Conservation (phyloP, 805 yeast species). For the Zygosaccharomyces kombuchaensis region DNA sequence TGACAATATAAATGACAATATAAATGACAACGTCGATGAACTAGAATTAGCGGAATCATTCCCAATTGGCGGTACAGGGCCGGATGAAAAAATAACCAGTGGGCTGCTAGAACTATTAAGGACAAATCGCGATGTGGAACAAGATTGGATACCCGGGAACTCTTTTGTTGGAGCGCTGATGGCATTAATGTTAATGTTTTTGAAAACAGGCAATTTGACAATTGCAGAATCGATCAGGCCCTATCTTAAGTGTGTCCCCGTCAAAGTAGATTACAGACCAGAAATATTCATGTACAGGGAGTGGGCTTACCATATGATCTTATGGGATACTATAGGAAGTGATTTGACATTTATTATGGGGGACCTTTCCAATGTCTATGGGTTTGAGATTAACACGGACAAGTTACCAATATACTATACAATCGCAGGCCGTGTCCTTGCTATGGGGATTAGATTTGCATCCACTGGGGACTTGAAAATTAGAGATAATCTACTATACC, state of each 20-base stretch:
- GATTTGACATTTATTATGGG: slow-evolving; percentile 30
- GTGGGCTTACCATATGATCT: slow-evolving; percentile 57
- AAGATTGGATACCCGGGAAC: slow-evolving; percentile 31
- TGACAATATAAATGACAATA: slow-evolving; percentile 34
- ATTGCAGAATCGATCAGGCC: slow-evolving; percentile 62
- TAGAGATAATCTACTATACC: slow-evolving; percentile 39
- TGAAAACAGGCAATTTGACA: slow-evolving; percentile 56
- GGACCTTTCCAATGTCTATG: slow-evolving; percentile 8
- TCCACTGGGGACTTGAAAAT: slow-evolving; percentile 58
- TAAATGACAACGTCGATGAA: slow-evolving; percentile 53
- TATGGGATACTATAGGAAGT: slow-evolving; percentile 63
- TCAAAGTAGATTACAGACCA: slow-evolving; percentile 47
- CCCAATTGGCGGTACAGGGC: slow-evolving; percentile 4
- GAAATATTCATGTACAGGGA: slow-evolving; percentile 66
- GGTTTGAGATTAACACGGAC: slow-evolving; percentile 47
- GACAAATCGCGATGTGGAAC: slow-evolving; percentile 23
- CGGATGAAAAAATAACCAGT: slow-evolving; percentile 37
- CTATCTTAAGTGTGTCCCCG: slow-evolving; percentile 53
- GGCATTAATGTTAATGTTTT: slow-evolving; percentile 68
- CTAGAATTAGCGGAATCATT: slow-evolving; percentile 41
- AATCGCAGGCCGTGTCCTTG: slow-evolving; percentile 67
- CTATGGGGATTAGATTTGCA: slow-evolving; percentile 73
- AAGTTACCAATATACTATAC: slow-evolving; percentile 59
- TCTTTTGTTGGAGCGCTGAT: slow-evolving; percentile 66
- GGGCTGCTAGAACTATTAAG: slow-evolving; percentile 37